Percentiles rank a stretch among this genome's conserved stretches.
These are phyloP conservation scores for Euptelea pleiosperma DNA, from an alignment of 164 flowering plant species.

Conservation along the genomic window DNA sequence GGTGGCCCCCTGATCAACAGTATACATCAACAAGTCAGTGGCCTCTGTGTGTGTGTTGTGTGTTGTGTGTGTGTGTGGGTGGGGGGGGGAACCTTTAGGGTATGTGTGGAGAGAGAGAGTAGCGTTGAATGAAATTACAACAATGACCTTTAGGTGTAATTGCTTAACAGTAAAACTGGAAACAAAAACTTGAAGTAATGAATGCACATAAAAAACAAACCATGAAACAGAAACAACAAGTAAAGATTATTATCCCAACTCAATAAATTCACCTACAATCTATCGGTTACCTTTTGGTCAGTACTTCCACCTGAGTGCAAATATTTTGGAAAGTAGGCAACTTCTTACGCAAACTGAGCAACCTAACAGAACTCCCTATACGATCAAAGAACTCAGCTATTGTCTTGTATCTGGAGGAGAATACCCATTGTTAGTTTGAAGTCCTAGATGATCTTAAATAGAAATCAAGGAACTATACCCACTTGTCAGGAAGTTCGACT, in stretches of 20 bases:
- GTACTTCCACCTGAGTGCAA: conserved; percentile 45
- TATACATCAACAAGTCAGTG: no score
- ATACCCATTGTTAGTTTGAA: conserved; percentile 4
- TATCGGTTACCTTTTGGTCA: conserved; percentile 48
- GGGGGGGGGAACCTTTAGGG: no score
- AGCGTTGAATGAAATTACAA: no score
- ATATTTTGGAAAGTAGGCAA: conserved; percentile 54
- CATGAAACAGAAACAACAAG: no score
- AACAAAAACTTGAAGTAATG: no score
- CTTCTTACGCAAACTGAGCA: conserved; percentile 50
- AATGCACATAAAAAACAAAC: no score
- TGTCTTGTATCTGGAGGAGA: conserved; percentile 30
- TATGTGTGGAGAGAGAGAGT: no score
- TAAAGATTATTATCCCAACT: not conserved
- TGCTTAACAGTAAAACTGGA: no score
- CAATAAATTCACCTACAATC: not conserved
- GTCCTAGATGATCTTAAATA: not conserved
- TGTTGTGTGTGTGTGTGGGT: no score
- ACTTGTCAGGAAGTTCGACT: conserved; percentile 45
- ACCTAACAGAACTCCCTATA: conserved; percentile 54
- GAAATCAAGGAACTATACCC: conserved; percentile 7
- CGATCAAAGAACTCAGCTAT: conserved; percentile 51
- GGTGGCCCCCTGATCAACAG: no score
- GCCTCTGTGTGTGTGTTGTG: no score
- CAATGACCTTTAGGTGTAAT: no score